These are phyloP conservation scores for Aspergillus thermomutatus DNA, from an alignment of 2,329 filamentous ascomycete species.

Conservation along the genomic window DNA sequence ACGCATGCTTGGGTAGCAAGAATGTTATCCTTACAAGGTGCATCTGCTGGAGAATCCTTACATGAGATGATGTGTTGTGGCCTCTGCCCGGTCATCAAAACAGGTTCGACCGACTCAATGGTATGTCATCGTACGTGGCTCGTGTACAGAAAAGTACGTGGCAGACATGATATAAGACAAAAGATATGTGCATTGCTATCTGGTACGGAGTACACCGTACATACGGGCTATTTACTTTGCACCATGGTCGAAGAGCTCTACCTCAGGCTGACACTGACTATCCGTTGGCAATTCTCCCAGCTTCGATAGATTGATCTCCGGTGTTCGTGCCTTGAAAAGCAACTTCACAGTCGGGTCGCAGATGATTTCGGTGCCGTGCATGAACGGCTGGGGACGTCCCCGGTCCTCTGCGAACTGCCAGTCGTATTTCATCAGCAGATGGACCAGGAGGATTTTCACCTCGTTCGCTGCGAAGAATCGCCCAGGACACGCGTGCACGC, in stretches of 20 bases:
- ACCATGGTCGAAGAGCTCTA: not conserved
- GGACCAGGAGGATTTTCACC: conserved; percentile 53
- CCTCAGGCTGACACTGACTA: not conserved
- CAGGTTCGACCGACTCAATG: not conserved
- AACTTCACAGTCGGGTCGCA: conserved; percentile 26
- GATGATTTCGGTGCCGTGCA: conserved; percentile 46
- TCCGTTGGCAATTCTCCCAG: not conserved
- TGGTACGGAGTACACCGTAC: not conserved
- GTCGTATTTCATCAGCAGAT: conserved; percentile 54
- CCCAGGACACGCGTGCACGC: conserved; percentile 45
- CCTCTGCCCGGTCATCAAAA: not conserved
- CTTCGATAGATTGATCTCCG: conserved; percentile 22
- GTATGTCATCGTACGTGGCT: not conserved
- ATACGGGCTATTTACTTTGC: not conserved
- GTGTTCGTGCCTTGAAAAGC: conserved; percentile 23
- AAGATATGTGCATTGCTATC: not conserved
- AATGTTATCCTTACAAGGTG: not conserved
- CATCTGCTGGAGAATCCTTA: not conserved
- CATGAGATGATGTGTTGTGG: not conserved
- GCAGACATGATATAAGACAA: not conserved
- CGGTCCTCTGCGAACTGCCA: conserved; percentile 40
- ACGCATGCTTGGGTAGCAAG: not conserved
- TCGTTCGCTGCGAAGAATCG: conserved; percentile 57
- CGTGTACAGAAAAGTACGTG: not conserved
- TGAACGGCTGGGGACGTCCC: conserved; percentile 40